These are phyloP conservation scores for Silene noctiflora DNA, from an alignment of 179 eudicot genomes.

Conservation along the genomic window DNA sequence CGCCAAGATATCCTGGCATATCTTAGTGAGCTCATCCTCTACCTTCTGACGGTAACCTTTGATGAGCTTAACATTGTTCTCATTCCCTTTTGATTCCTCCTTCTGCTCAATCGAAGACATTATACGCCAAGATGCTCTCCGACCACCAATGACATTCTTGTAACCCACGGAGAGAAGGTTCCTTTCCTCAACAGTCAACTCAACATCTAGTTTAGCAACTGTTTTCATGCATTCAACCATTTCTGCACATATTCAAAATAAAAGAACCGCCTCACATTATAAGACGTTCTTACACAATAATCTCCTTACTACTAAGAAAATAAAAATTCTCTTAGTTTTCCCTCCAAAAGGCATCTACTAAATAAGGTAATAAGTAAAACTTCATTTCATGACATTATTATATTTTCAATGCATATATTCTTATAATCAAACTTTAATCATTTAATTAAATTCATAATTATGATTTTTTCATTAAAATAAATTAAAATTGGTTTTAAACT, in stretches of 20 bases:
- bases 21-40: conserved; percentile 77
- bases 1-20: conserved; percentile 66
- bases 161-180: conserved; percentile 69
- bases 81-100: conserved; percentile 87
- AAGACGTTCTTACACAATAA: too few relatives aligned
- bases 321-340: too few relatives aligned
- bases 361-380: too few relatives aligned
- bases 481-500: too few relatives aligned
- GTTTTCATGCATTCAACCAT: conserved; percentile 71
- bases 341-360: too few relatives aligned
- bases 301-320: too few relatives aligned
- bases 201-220: conserved; percentile 56
- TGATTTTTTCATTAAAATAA: too few relatives aligned
- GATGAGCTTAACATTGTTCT: conserved; percentile 73
- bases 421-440: too few relatives aligned
- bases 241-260: conserved; percentile 34
- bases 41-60: conserved; percentile 84
- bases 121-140: conserved; percentile 70
- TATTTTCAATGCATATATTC: too few relatives aligned
- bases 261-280: too few relatives aligned
- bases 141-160: conserved; percentile 64
- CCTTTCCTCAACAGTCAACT: conserved; percentile 63
- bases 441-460: too few relatives aligned
- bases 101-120: conserved; percentile 79
- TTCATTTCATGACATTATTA: too few relatives aligned